Evolutionary conservation across 2,329 filamentous ascomycete species (phyloP).

Genomic region (Leptographium wingfieldii): DNA sequence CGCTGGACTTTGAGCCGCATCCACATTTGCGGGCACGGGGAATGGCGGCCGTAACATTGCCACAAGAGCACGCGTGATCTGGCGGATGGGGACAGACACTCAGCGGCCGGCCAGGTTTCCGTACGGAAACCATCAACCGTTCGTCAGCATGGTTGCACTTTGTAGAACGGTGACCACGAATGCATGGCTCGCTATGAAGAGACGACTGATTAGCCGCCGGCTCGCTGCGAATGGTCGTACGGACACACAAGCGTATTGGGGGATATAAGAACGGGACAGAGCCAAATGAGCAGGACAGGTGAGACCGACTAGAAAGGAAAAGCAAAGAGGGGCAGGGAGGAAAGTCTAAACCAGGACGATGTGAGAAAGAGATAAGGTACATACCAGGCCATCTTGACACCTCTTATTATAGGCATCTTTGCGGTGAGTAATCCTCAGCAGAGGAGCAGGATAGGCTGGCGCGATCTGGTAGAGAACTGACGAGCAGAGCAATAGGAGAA

Average conservation of each 20-base stretch:
- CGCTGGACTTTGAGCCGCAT: slow-evolving; percentile 24
- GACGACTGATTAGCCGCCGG: neutral
- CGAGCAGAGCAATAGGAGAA: neutral
- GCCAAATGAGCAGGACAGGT: neutral
- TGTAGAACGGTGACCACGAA: slow-evolving; percentile 62
- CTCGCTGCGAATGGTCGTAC: neutral
- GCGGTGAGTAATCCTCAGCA: neutral
- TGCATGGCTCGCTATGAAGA: slow-evolving; percentile 53
- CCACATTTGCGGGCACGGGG: slow-evolving; percentile 44
- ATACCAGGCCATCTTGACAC: slow-evolving; percentile 63
- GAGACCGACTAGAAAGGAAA: neutral
- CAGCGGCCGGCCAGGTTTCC: slow-evolving; percentile 58
- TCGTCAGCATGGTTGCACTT: slow-evolving; percentile 59
- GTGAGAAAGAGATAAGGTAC: slow-evolving; percentile 17
- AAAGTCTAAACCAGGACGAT: neutral
- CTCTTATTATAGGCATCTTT: slow-evolving; percentile 56
- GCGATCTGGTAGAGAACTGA: neutral
- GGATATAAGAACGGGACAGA: neutral
- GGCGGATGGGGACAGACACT: slow-evolving; percentile 56
- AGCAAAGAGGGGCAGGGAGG: slow-evolving; percentile 8
- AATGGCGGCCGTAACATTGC: slow-evolving; percentile 51
- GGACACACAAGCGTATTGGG: neutral
- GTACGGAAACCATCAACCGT: slow-evolving; percentile 56
- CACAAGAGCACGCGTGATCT: slow-evolving; percentile 48
- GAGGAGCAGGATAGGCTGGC: neutral